phyloP scores from a whole-genome alignment of 495 filamentous ascomycete species.

The Xanthoparmelia taractica region DNA sequence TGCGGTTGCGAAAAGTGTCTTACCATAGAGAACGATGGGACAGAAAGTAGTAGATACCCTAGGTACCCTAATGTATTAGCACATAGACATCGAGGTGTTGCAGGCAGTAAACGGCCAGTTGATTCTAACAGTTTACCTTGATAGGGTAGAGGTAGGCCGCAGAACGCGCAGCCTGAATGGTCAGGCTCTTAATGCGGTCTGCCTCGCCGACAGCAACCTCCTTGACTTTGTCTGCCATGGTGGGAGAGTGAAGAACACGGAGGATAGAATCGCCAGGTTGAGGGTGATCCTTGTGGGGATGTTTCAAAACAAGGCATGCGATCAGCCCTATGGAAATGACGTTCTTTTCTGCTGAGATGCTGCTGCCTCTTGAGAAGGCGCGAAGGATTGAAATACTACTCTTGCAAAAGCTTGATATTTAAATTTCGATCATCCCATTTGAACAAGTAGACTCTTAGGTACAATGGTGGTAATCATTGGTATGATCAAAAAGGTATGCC shows the following conservation, averaged over 20 bases:
- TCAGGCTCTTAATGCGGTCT: constrained; percentile 36
- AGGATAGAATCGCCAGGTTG: neutral
- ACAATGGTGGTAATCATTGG: neutral
- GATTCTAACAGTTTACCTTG: constrained; percentile 44
- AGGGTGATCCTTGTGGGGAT: neutral
- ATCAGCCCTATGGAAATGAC: neutral
- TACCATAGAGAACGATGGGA: constrained; percentile 50
- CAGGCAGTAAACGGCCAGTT: neutral
- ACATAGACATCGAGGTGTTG: neutral
- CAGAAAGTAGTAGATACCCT: constrained; percentile 75
- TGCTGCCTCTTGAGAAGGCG: too few relatives aligned
- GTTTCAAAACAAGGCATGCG: constrained; percentile 5
- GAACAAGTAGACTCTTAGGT: neutral
- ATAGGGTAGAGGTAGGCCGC: constrained; percentile 80
- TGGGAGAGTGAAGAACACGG: neutral
- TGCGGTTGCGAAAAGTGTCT: constrained; percentile 26
- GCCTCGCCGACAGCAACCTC: constrained; percentile 38
- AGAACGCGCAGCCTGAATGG: constrained; percentile 59
- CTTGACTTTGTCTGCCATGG: constrained; percentile 40
- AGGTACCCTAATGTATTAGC: constrained; percentile 20
- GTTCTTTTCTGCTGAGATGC: too few relatives aligned
- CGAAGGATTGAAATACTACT: too few relatives aligned
- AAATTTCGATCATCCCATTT: neutral
- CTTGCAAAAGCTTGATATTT: neutral
- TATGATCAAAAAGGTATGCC: neutral